These are phyloP conservation scores for Daedalea quercina DNA, from an alignment of 768 basidiomycete species.

Conservation along the genomic window DNA sequence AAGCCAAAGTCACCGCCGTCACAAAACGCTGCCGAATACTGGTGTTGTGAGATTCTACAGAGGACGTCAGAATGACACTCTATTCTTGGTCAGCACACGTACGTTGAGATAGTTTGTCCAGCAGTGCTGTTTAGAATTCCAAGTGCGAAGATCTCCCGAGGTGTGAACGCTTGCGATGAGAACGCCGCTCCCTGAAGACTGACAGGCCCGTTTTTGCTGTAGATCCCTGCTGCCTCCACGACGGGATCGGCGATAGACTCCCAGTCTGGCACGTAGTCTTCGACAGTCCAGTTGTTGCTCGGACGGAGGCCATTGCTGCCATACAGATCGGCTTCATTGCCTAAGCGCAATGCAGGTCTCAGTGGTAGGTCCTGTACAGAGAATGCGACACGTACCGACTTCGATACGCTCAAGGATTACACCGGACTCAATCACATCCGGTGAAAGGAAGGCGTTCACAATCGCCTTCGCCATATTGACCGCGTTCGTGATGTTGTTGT, in stretches of 20 bases:
- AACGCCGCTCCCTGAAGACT: slow-evolving; percentile 21
- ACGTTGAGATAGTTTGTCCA: slow-evolving; percentile 49
- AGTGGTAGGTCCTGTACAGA: too few relatives aligned
- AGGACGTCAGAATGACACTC: too few relatives aligned
- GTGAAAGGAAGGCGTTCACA: slow-evolving; percentile 21
- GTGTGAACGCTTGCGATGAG: slow-evolving; percentile 40
- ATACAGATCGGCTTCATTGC: slow-evolving; percentile 30
- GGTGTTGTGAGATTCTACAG: slow-evolving; percentile 46
- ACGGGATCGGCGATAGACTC: slow-evolving; percentile 18
- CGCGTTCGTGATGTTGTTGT: slow-evolving; percentile 23
- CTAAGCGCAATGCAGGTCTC: slow-evolving; percentile 3
- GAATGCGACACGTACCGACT: slow-evolving; percentile 13
- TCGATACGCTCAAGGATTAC: slow-evolving; percentile 26
- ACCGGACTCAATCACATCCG: slow-evolving; percentile 17
- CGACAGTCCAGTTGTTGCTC: slow-evolving; percentile 18
- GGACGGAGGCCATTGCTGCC: slow-evolving; percentile 22
- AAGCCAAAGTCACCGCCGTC: slow-evolving; percentile 44
- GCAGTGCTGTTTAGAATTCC: slow-evolving; percentile 43
- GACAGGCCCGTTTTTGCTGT: slow-evolving; percentile 11
- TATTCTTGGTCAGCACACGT: too few relatives aligned
- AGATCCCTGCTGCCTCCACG: slow-evolving; percentile 16
- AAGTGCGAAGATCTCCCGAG: slow-evolving; percentile 47
- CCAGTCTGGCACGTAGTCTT: slow-evolving; percentile 24
- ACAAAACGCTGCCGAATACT: slow-evolving; percentile 57
- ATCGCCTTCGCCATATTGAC: slow-evolving; percentile 26